Conservation (phyloP, 148 eudicot genomes). For the Camellia lanceoleosa region DNA sequence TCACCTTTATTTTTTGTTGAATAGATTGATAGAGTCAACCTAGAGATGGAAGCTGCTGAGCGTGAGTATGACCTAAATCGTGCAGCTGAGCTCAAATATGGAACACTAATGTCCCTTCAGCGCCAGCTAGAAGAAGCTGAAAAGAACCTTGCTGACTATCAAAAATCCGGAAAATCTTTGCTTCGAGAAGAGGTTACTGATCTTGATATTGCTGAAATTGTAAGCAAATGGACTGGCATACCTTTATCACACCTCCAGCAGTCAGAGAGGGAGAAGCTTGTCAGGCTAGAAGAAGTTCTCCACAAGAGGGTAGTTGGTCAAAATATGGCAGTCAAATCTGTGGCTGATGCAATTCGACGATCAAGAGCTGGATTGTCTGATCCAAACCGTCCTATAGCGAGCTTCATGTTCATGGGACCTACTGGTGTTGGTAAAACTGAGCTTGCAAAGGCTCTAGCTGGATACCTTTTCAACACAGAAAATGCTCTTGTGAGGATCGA, state of each 20-base stretch:
- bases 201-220: constrained; percentile 34
- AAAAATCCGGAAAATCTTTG: constrained; percentile 23
- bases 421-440: constrained; percentile 36
- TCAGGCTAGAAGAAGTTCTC: constrained; percentile 24
- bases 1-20: not conserved
- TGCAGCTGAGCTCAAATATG: constrained; percentile 35
- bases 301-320: constrained; percentile 34
- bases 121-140: constrained; percentile 31
- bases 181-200: constrained; percentile 33
- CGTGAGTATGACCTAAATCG: constrained; percentile 33
- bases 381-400: constrained; percentile 32
- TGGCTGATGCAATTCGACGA: constrained; percentile 33
- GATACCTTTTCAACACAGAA: constrained; percentile 30
- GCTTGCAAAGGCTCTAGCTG: constrained; percentile 30
- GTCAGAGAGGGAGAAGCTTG: constrained; percentile 30
- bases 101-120: constrained; percentile 25
- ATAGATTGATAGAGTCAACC: constrained; percentile 36
- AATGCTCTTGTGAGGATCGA: constrained; percentile 34
- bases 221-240: constrained; percentile 37
- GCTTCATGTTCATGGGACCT: constrained; percentile 39
- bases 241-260: constrained; percentile 29
- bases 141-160: constrained; percentile 27
- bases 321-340: constrained; percentile 33
- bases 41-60: constrained; percentile 34
- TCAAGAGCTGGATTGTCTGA: constrained; percentile 30